Evolutionary conservation across 345 rosid genomes (phyloP).

Genomic region (Populus simonii): DNA sequence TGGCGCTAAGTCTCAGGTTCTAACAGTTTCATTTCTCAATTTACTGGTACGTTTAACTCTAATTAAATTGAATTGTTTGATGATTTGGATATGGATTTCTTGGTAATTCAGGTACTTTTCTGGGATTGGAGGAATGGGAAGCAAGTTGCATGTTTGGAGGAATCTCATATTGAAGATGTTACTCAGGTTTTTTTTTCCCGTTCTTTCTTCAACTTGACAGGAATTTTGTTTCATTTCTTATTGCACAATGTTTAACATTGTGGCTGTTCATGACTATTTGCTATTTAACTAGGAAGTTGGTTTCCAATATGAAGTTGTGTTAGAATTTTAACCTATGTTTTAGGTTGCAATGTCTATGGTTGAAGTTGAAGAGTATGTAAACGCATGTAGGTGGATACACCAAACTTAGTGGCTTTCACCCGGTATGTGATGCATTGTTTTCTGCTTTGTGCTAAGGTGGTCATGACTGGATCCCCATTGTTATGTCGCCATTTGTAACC

Average conservation of each 20-base stretch:
- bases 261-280: background rate
- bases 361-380: background rate
- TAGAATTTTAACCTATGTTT: background rate
- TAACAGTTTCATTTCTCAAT: background rate
- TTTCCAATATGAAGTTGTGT: background rate
- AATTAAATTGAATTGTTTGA: background rate
- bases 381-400: background rate
- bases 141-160: slow-evolving; percentile 91
- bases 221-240: background rate
- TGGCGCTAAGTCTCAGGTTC: slow-evolving; percentile 84
- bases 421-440: background rate
- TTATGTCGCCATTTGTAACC: background rate
- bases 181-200: slow-evolving; percentile 58
- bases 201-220: background rate
- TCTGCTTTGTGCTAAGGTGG: background rate
- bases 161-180: slow-evolving; percentile 82
- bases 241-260: background rate
- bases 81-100: background rate
- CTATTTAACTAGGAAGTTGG: background rate
- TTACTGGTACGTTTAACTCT: background rate
- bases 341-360: background rate
- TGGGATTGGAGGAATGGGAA: slow-evolving; percentile 96
- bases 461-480: background rate
- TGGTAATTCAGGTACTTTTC: slow-evolving; percentile 52
- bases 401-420: background rate